Conservation (phyloP, 2,329 filamentous ascomycete genomes). For the Metarhizium robertsii region DNA sequence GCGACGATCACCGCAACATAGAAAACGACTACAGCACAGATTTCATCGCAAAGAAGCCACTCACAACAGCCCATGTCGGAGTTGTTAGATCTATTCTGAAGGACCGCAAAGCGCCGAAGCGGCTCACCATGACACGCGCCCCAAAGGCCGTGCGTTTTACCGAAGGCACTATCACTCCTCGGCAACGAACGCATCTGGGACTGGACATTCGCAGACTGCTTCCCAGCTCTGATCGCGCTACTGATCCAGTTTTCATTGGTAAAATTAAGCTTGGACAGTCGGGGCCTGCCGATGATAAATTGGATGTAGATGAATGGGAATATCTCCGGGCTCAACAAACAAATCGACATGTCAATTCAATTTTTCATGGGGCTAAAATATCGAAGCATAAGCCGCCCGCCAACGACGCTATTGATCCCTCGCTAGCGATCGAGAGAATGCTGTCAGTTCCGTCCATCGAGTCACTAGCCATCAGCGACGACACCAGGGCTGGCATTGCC, state of each 20-base stretch:
- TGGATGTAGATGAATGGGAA: background rate
- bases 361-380: slow-evolving; percentile 1
- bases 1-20: slow-evolving; percentile 12
- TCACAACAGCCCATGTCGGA: slow-evolving; percentile 10
- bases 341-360: background rate
- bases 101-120: slow-evolving; percentile 17
- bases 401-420: slow-evolving; percentile 5
- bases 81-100: slow-evolving; percentile 20
- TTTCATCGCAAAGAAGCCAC: slow-evolving; percentile 13
- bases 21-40: slow-evolving; percentile 12
- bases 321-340: background rate
- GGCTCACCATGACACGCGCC: slow-evolving; percentile 13
- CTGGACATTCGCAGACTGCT: slow-evolving; percentile 14
- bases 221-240: background rate
- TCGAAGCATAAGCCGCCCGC: background rate
- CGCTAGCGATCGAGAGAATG: slow-evolving; percentile 16
- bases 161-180: slow-evolving; percentile 17
- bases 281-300: background rate
- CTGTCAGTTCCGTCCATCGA: slow-evolving; percentile 17
- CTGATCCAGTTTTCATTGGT: background rate
- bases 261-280: background rate
- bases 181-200: slow-evolving; percentile 16
- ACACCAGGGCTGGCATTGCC: slow-evolving; percentile 11
- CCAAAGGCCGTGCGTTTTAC: slow-evolving; percentile 22
- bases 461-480: slow-evolving; percentile 18